Base-by-base conservation (phyloP, 306 rosid genomes). In the Ochetophila trinervis region DNA sequence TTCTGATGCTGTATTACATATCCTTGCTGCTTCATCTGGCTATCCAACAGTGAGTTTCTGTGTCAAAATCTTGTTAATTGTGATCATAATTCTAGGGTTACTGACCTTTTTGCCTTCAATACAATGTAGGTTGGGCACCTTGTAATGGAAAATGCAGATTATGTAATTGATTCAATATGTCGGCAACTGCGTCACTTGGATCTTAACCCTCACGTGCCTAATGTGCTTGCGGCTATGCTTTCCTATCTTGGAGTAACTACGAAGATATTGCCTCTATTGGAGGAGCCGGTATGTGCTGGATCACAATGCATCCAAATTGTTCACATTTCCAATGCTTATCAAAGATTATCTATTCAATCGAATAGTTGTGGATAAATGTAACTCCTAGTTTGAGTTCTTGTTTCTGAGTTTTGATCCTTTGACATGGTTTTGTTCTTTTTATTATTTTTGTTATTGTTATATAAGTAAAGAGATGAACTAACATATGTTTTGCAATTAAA, bases 101-200 rank as follows among this genome's bases (percentile, higher is more conserved):
- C 56, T 44, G 71, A 74, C 49, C 23, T 53, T 42, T 60, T 21
- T 55, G 18, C n/a, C 63, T 30, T 36, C 62, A 53, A 40, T 49
- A 49, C 78, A 30, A 56, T 79, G 81, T 80, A 92, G 98, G 98
- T 93, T 80, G 93, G 85, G 18, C 77, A 78, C 57, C 76, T 93
- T 69, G 96, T 93, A 74, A 63, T 89, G 81, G 89, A 62, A 55
- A 87, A 93, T 76, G 95, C 96, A 63, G 98, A 93, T 79, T 89
- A 89, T 78, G 96, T 93, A 74, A 75, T 89, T 63, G 98, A 89
- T 89, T 89, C 96, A 32, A 76, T 89, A 77, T 89, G 96, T 77
- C 89, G 86, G 11, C 95, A 87, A 63, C 75, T 93, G 66, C 91
- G 96, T 35, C 96, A 93, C 72, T 79, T 93, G 86, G 96, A 89